Percentiles rank a stretch among this genome's conserved stretches.
Conservation (phyloP, 768 basidiomycete genomes). For the Boletellus sp. region DNA sequence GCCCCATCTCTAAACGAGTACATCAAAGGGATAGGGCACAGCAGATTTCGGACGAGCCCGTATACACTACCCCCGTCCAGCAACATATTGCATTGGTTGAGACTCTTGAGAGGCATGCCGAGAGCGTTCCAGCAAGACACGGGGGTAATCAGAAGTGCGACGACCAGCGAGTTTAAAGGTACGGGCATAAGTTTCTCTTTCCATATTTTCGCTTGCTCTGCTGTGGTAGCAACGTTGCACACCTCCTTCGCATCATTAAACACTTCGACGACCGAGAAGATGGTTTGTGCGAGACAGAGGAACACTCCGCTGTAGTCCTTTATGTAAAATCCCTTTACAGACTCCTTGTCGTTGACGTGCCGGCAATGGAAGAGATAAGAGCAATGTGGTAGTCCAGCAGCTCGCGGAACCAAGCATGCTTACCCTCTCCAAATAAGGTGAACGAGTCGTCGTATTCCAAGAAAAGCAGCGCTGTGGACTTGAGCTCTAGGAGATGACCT, state of each 20-base stretch:
- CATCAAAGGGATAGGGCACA: conserved; percentile 45
- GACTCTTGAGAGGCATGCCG: conserved; percentile 72
- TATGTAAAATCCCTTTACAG: conserved; percentile 56
- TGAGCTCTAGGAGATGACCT: conserved; percentile 75
- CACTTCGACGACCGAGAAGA: conserved; percentile 60
- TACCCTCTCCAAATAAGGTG: too few relatives aligned
- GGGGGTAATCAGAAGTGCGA: conserved; percentile 44
- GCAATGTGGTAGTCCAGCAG: conserved; percentile 60
- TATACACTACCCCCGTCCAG: conserved; percentile 47
- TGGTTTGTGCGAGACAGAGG: conserved; percentile 53
- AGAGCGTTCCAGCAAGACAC: conserved; percentile 71
- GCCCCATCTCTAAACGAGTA: conserved; percentile 59
- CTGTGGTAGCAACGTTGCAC: conserved; percentile 50
- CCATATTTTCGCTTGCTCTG: conserved; percentile 65
- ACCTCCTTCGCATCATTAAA: conserved; percentile 50
- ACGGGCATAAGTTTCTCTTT: conserved; percentile 54
- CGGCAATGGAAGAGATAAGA: conserved; percentile 69
- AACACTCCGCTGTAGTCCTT: conserved; percentile 68
- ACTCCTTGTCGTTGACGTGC: conserved; percentile 54
- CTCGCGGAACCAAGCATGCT: conserved; percentile 53
- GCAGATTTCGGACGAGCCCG: conserved; percentile 49
- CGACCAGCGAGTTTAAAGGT: conserved; percentile 54
- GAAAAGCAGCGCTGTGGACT: conserved; percentile 59
- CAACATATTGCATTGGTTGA: conserved; percentile 62
- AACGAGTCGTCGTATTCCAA: conserved; percentile 63